Percentiles rank a stretch among this genome's conserved stretches.
Conservation (phyloP, 202 grass and related monocot genomes). For the Schoenoplectus triqueter region DNA sequence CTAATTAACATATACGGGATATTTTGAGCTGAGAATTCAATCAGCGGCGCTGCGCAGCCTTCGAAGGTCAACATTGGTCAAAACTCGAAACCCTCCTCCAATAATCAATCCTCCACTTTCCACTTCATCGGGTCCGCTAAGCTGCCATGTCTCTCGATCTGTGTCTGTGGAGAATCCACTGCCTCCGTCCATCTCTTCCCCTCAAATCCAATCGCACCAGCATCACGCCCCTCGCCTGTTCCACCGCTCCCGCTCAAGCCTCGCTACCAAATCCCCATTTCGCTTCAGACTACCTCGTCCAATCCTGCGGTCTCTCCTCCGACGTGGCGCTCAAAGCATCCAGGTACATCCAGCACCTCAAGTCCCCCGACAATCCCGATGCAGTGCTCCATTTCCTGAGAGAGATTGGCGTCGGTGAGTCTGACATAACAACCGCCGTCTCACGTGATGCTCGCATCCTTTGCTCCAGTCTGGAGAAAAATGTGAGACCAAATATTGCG, state of each 20-base stretch:
- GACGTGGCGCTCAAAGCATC: neutral
- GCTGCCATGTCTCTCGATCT: too few relatives aligned
- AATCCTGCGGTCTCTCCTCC: constrained; percentile 15
- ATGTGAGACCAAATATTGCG: constrained; percentile 1
- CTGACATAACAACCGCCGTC: constrained; percentile 22
- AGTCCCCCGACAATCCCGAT: constrained; percentile 5
- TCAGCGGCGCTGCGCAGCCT: too few relatives aligned
- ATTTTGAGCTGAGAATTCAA: too few relatives aligned
- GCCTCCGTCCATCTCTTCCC: too few relatives aligned
- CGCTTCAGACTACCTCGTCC: constrained; percentile 42
- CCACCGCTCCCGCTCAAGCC: neutral
- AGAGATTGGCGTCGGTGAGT: constrained; percentile 20
- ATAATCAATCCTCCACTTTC: too few relatives aligned
- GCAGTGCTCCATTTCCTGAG: neutral
- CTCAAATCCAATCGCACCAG: too few relatives aligned
- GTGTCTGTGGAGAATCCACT: too few relatives aligned
- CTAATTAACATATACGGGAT: too few relatives aligned
- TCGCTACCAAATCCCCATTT: too few relatives aligned
- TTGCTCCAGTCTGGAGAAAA: constrained; percentile 34
- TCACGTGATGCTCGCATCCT: constrained; percentile 11
- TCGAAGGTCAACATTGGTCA: too few relatives aligned
- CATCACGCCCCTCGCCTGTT: neutral
- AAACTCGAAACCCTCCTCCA: too few relatives aligned
- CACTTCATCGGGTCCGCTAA: too few relatives aligned
- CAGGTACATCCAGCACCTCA: neutral